Base-by-base conservation (phyloP, 2,329 filamentous ascomycete genomes). In the Chrysosporium keratinophilum region DNA sequence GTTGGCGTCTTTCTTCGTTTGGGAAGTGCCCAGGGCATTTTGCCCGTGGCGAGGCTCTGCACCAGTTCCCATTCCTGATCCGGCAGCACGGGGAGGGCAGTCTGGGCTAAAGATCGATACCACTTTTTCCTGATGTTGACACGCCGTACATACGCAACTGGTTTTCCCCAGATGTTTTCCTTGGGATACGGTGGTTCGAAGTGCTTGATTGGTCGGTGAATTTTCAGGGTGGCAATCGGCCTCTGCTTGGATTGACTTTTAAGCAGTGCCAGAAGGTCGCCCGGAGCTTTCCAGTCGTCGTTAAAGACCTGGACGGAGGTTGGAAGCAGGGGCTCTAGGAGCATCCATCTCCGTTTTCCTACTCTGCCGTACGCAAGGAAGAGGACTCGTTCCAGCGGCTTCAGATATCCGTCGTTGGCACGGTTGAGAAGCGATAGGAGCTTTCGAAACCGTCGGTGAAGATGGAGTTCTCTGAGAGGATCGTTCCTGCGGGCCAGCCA, bases 351-450 rank as follows among this genome's bases (percentile, higher is more conserved):
- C 33, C 78, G 70, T 58, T 67, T 73, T 7, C 81, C 81, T 33
- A 69, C 70, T 50, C 81, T 75, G 12, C 79, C 81, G 60, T 83
- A 84, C 12, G 80, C 73, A 55, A 75, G 65, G 33, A 73, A 65
- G 17, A 84, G 66, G 10, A 82, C 69, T 52, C 74, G 77, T 43
- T 76, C 68, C 15, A 84, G 64, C 12, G 74, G 71, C 12, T 65
- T 65, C 12, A 67, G 59, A 50, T 81, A 77, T 56, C 80, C 81
- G 55, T 76, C 67, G 60, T 82, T 83, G 17, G 80, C 81, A 46
- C 76, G 71, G 39, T 60, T 61, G 15, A 81, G 65, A 33, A 71
- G 58, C 1, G 71, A 72, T 6, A 80, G 64, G 5, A 67, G 67
- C 35, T 75, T 59, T 35, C 55, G 62, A 28, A 64, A 66, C 19